Base-by-base conservation (phyloP, 805 yeast genomes). In the Lipomyces starkeyi region DNA sequence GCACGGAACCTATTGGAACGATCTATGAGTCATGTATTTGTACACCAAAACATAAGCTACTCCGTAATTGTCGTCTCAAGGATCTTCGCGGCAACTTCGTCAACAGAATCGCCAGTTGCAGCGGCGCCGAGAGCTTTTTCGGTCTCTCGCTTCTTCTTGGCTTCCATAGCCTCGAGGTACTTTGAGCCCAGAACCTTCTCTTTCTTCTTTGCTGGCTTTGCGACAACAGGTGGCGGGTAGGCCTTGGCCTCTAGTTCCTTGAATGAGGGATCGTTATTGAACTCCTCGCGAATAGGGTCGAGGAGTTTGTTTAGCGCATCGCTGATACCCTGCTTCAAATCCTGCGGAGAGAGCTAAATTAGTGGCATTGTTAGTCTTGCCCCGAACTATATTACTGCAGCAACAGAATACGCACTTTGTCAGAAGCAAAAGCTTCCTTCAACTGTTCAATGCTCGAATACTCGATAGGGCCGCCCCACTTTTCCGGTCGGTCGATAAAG, bases 381-480 rank as follows among this genome's bases (percentile, higher is more conserved):
- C 13, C 20, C 13, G 8, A 62, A 22, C 17, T 20, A 11, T 25
- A 22, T 2, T n/a, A 17, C 25, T 2, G 17, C 27, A 1, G 25
- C 14, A 27, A 14, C 1, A n/a, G 2, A 53, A 22, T 17, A 59
- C 56, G 3, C 27, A 59, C 63, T 63, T 86, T 86, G 78, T 90
- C 91, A 37, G 85, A 83, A 58, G 85, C 88, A 80, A 84, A 95
- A 73, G 90, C 97, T 49, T 81, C 80, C 77, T 89, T 89, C 75
- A 95, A 82, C 52, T 86, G 85, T 22, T 86, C 93, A 73, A 91
- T 82, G 22, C 91, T 83, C 55, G 77, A 77, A 85, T 87, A 95
- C 59, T 88, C 83, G 66, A 95, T 83, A 73, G 97, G 89, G 62
- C 99, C 99, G 74, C 99, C 99, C 79, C 91, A 95, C 81, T 95